Percentiles rank a stretch among this genome's conserved stretches.
These are phyloP conservation scores for Solanum lignicaule DNA, from an alignment of 257 asterid species.

Conservation along the genomic window DNA sequence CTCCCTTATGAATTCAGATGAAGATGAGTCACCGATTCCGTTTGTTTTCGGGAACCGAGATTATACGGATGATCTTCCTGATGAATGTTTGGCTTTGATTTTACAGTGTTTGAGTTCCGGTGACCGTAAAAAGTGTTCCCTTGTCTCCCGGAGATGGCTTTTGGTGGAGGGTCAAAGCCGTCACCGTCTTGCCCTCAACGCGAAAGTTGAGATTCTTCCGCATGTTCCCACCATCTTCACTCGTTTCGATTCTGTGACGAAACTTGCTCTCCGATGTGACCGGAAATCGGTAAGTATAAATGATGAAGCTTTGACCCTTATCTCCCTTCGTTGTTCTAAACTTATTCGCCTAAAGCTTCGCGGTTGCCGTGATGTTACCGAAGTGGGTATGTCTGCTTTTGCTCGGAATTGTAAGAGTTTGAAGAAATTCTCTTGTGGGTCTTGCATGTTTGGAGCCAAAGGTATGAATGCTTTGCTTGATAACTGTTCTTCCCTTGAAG, in stretches of 20 bases:
- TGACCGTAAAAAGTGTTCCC: constrained; percentile 54
- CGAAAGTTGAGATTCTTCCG: constrained; percentile 24
- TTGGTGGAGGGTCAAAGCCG: constrained; percentile 72
- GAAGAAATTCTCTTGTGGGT: constrained; percentile 63
- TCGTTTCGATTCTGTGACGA: constrained; percentile 64
- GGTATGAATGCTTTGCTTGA: constrained; percentile 74
- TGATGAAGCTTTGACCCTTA: constrained; percentile 42
- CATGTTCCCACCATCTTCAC: constrained; percentile 36
- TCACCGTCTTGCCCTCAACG: constrained; percentile 54
- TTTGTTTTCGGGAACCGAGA: constrained; percentile 15
- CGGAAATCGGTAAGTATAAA: constrained; percentile 49
- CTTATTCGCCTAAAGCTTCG: constrained; percentile 69
- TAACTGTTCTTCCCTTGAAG: constrained; percentile 56
- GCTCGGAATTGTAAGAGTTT: constrained; percentile 48
- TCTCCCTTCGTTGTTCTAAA: constrained; percentile 41
- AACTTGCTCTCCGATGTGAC: constrained; percentile 71
- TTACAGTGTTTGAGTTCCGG: constrained; percentile 63
- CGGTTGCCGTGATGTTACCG: constrained; percentile 67
- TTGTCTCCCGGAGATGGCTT: constrained; percentile 65
- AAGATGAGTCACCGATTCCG: neutral
- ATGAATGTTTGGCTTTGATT: constrained; percentile 65
- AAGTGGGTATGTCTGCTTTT: constrained; percentile 51
- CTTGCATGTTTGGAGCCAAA: constrained; percentile 73
- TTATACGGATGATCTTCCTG: constrained; percentile 51
- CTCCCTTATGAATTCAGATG: constrained; percentile 15